Evolutionary conservation across 495 filamentous ascomycete genomes (phyloP).

Genomic region (Evernia prunastri): DNA sequence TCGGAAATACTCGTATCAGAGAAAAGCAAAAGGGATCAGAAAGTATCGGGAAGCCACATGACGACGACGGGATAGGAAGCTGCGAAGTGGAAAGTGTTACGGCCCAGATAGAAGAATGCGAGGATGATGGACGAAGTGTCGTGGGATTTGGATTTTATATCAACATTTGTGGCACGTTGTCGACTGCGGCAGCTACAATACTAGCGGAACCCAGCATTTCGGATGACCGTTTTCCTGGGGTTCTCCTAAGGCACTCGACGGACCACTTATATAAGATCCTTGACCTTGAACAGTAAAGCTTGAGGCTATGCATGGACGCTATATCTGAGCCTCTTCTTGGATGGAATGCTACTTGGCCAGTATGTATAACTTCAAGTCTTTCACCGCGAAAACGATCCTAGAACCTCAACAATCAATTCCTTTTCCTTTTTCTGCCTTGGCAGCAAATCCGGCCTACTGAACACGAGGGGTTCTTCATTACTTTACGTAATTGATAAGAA

Average conservation of each 20-base stretch:
- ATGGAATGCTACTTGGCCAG: neutral
- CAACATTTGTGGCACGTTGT: conserved; percentile 8
- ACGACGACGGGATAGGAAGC: neutral
- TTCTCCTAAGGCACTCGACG: conserved; percentile 12
- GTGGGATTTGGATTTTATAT: conserved; percentile 18
- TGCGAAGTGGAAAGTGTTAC: neutral
- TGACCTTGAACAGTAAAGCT: conserved; percentile 7
- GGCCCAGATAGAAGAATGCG: neutral
- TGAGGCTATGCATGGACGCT: conserved; percentile 5
- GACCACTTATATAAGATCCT: conserved; percentile 11
- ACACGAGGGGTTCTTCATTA: neutral
- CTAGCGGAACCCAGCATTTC: conserved; percentile 17
- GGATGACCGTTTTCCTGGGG: conserved; percentile 13
- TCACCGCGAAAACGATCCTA: neutral
- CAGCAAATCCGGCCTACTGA: neutral
- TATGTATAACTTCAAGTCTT: neutral
- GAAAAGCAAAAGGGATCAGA: neutral
- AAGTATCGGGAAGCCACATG: neutral
- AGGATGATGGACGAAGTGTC: conserved; percentile 5
- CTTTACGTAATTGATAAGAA: conserved; percentile 9
- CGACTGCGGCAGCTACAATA: conserved; percentile 19
- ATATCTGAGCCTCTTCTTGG: neutral
- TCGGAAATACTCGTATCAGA: conserved; percentile 1
- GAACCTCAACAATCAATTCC: neutral
- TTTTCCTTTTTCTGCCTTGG: neutral